Conservation (phyloP, 192 early-diverging fungal species). For the Geranomyces variabilis region DNA sequence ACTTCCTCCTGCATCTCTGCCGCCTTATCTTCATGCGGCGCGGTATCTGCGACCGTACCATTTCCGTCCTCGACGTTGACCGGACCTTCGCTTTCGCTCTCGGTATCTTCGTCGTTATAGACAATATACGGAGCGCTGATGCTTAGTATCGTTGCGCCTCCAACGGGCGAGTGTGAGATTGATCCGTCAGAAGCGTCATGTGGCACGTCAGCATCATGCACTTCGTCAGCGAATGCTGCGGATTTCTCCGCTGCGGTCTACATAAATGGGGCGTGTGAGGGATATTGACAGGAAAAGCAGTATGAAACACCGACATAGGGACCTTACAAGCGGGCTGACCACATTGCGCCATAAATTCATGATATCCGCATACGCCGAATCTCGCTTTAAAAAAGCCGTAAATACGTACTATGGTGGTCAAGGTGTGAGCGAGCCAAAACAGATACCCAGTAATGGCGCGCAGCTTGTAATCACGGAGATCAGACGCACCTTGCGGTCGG, state of each 20-base stretch:
- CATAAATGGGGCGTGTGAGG: background rate
- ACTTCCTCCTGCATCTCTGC: constrained; percentile 4
- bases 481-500: constrained; percentile 14
- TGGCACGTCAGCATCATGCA: background rate
- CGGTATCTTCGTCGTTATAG: background rate
- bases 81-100: background rate
- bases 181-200: background rate
- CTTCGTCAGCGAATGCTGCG: background rate
- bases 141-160: background rate
- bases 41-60: background rate
- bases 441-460: no score
- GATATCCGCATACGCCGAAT: constrained; percentile 48
- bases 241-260: background rate
- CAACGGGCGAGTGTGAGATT: background rate
- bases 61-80: background rate
- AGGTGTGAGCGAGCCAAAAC: no score
- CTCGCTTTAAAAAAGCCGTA: constrained; percentile 53
- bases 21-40: background rate
- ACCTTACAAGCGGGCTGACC: background rate
- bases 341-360: constrained; percentile 31
- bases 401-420: constrained; percentile 45
- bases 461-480: no score
- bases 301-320: no score
- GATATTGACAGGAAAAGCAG: no score
- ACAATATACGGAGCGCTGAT: no score